These are phyloP conservation scores for Sclerotinia nivalis DNA, from an alignment of 2,329 filamentous ascomycete species.

Conservation along the genomic window DNA sequence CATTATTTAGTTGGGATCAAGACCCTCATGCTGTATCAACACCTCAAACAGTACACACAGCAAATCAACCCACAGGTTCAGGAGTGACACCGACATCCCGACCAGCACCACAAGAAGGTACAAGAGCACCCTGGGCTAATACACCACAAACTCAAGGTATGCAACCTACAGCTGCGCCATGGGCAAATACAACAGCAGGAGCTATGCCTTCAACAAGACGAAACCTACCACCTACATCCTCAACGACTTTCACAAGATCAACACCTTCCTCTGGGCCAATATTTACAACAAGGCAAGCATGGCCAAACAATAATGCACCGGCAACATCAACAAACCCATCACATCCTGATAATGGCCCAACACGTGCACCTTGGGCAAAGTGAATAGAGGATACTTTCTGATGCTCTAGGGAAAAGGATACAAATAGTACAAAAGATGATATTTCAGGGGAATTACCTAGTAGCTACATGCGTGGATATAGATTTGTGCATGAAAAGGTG, in stretches of 20 bases:
- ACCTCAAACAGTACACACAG: slow-evolving; percentile 56
- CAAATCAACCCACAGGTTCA: slow-evolving; percentile 50
- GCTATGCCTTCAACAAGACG: slow-evolving; percentile 5
- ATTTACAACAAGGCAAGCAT: slow-evolving; percentile 37
- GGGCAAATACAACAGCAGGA: slow-evolving; percentile 35
- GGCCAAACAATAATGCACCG: slow-evolving; percentile 24
- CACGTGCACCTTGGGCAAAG: slow-evolving; percentile 45
- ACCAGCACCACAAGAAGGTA: slow-evolving; percentile 34
- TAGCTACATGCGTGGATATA: not conserved
- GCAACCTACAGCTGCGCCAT: slow-evolving; percentile 24
- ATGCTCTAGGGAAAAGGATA: not conserved
- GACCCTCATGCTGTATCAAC: slow-evolving; percentile 61
- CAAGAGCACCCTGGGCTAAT: slow-evolving; percentile 37
- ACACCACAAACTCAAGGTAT: slow-evolving; percentile 28
- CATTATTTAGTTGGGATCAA: slow-evolving; percentile 73
- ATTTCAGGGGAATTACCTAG: not conserved
- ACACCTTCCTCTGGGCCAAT: slow-evolving; percentile 35
- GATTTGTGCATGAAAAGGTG: not conserved
- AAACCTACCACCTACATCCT: slow-evolving; percentile 7
- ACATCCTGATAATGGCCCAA: slow-evolving; percentile 33
- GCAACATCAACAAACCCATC: not conserved
- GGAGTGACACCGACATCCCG: slow-evolving; percentile 28
- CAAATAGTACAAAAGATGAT: not conserved
- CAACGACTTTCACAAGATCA: slow-evolving; percentile 26
- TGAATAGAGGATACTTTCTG: not conserved